Conservation (phyloP, 2,329 filamentous ascomycete genomes). For the Xylariomycetidae sp. region DNA sequence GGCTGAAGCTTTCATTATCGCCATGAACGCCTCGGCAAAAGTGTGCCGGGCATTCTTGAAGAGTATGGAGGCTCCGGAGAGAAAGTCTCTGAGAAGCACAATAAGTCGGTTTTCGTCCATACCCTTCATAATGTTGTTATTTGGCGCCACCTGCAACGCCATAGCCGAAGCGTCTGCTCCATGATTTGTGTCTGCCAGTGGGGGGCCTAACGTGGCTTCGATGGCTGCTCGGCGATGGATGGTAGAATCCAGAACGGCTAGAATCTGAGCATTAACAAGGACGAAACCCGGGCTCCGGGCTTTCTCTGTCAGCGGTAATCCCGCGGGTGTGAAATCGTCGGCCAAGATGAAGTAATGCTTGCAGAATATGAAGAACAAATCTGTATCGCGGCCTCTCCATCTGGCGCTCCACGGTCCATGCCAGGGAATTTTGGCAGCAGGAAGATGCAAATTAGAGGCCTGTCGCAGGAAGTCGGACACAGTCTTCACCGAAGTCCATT, state of each 20-base stretch:
- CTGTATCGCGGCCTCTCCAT: conserved; percentile 84
- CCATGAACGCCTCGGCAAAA: conserved; percentile 72
- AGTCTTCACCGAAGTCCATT: conserved; percentile 48
- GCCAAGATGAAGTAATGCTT: conserved; percentile 82
- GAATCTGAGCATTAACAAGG: conserved; percentile 75
- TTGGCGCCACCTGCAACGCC: conserved; percentile 57
- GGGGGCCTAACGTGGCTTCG: conserved; percentile 39
- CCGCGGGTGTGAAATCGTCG: conserved; percentile 63
- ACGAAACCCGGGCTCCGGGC: conserved; percentile 71
- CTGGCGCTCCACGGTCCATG: conserved; percentile 77
- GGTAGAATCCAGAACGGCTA: conserved; percentile 75
- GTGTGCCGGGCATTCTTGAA: conserved; percentile 52
- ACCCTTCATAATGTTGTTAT: conserved; percentile 63
- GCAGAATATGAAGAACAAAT: conserved; percentile 86
- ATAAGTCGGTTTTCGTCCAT: conserved; percentile 90
- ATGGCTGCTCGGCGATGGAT: conserved; percentile 68
- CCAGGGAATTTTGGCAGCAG: conserved; percentile 74
- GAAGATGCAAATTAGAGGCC: conserved; percentile 59
- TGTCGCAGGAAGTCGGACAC: conserved; percentile 58
- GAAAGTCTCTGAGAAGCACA: conserved; percentile 74
- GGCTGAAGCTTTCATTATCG: conserved; percentile 68
- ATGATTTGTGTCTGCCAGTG: conserved; percentile 39
- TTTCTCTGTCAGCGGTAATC: conserved; percentile 49
- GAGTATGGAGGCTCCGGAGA: conserved; percentile 45
- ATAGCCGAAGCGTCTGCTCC: conserved; percentile 63